A percentile compares a stretch with the other conserved stretches of the same genome.
phyloP scores from a whole-genome alignment of 1,284 basidiomycete genomes.

The Cryptococcus jaspeensis region DNA sequence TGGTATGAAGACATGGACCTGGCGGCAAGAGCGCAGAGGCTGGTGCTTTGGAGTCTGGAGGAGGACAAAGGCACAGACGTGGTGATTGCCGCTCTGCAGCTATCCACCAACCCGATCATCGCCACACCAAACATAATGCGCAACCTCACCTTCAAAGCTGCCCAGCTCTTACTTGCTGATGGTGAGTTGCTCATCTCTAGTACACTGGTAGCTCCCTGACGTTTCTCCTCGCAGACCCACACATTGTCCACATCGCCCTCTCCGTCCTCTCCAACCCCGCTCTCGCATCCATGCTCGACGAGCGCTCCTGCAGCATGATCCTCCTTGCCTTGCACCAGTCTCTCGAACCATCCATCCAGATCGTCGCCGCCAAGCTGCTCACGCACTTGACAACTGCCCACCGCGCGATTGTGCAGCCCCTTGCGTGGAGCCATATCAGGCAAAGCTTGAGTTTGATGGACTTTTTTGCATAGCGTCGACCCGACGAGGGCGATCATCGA shows the following conservation, averaged over 20 bases:
- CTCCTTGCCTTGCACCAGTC: constrained; percentile 40
- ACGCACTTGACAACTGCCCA: constrained; percentile 57
- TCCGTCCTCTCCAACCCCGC: constrained; percentile 37
- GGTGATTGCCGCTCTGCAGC: constrained; percentile 32
- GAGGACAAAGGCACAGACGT: constrained; percentile 27
- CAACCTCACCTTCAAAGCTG: constrained; percentile 31
- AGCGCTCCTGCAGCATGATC: constrained; percentile 38
- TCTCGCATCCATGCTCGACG: constrained; percentile 34
- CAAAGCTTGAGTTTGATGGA: constrained; percentile 72
- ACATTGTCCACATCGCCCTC: constrained; percentile 34
- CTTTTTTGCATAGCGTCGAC: constrained; percentile 64
- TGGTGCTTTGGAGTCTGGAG: constrained; percentile 36
- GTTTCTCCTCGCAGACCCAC: constrained; percentile 22
- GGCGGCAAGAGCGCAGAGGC: constrained; percentile 23
- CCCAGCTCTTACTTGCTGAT: constrained; percentile 36
- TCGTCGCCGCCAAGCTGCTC: constrained; percentile 40
- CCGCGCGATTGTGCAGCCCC: constrained; percentile 69
- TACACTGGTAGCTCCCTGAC: neutral
- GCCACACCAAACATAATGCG: constrained; percentile 24
- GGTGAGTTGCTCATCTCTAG: constrained; percentile 17
- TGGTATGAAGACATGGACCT: constrained; percentile 21
- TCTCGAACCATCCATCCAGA: constrained; percentile 38
- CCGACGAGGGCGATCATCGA: constrained; percentile 58
- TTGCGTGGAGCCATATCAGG: constrained; percentile 46
- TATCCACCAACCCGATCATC: constrained; percentile 30